Evolutionary conservation across 2,329 filamentous ascomycete species (phyloP), one percentile per base, ranked within the genome.

Genomic region (Alternaria metachromatica): DNA sequence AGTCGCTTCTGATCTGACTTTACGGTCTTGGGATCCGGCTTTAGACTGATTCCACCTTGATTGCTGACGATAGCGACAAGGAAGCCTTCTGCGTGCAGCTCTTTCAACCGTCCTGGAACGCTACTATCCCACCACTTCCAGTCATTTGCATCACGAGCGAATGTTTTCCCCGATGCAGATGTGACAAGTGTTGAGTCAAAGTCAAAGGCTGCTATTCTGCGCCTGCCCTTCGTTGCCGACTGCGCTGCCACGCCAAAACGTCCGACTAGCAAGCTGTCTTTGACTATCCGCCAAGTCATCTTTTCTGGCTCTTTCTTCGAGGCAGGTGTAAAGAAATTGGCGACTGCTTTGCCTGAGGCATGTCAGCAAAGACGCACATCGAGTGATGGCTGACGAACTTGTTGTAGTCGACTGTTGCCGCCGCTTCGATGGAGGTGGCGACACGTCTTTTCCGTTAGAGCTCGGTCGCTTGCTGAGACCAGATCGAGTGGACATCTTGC

Each of bases 41-140:
- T 91, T 3, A 98, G 83, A 15, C 87, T 91, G 48, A 99, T 85
- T 13, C 92, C 93, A 54, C 86, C 94, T 80, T 99, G 96, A 78
- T 99, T 99, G 66, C 92, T 96, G 54, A 99, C 81, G 51, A 98
- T 87, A 18, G 93, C 87, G 12, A 98, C 81, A 49, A 87, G 87
- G 79, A 92, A 96, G 28, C 91, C 93, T 69, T 96, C 87, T 11
- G 88, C 83, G 73, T 93, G 87, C 2, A 98, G 83, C 63, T 89
- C 83, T 68, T 86, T 87, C 18, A 99, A 79, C 56, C 83, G 87
- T 0, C 79, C 80, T 1, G 93, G 93, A 0, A 98, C 92, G 18
- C 82, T 85, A 13, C 81, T 72, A 77, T 96, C 84, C 93, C 94
- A 98, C 96, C 96, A 99, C 78, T 92, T 93, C 96, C 96, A 99